Conservation (phyloP, 1,284 basidiomycete genomes). For the Boletus mariae region DNA sequence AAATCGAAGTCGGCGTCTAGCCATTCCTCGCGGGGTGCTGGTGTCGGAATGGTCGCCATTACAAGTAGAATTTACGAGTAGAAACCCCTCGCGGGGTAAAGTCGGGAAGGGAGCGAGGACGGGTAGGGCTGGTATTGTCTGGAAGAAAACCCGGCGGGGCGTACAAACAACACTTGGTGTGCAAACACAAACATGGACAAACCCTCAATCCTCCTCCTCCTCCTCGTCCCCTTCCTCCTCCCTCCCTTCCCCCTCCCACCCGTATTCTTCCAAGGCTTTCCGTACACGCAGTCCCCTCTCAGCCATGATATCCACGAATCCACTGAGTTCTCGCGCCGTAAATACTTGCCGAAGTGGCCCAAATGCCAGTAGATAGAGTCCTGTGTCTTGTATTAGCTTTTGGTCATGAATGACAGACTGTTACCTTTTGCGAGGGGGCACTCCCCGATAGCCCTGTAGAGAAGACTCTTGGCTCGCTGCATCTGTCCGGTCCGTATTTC, state of each 20-base stretch:
- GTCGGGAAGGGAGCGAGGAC: constrained; percentile 1
- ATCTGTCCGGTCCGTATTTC: constrained; percentile 66
- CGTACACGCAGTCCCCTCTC: constrained; percentile 79
- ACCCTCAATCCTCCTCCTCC: constrained; percentile 53
- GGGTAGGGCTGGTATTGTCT: neutral
- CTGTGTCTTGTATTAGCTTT: constrained; percentile 40
- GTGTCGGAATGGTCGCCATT: constrained; percentile 51
- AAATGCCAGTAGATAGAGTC: constrained; percentile 85
- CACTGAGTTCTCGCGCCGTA: constrained; percentile 60
- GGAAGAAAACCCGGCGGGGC: neutral
- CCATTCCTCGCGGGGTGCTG: constrained; percentile 70
- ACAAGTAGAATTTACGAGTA: constrained; percentile 18
- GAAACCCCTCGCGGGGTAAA: constrained; percentile 23
- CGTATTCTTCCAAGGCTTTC: constrained; percentile 59
- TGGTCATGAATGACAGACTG: constrained; percentile 3
- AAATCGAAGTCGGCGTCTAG: constrained; percentile 80
- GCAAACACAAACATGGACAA: constrained; percentile 40
- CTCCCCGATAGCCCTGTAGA: constrained; percentile 79
- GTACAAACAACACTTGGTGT: constrained; percentile 14
- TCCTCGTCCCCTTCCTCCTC: constrained; percentile 50
- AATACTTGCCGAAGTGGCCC: constrained; percentile 69
- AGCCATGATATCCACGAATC: constrained; percentile 73
- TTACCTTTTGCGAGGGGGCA: constrained; percentile 79
- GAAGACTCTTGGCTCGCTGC: constrained; percentile 68
- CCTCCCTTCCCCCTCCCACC: constrained; percentile 38